Evolutionary conservation across 1,139 yeast genomes (phyloP).

Genomic region (Sugiyamaella novakii): DNA sequence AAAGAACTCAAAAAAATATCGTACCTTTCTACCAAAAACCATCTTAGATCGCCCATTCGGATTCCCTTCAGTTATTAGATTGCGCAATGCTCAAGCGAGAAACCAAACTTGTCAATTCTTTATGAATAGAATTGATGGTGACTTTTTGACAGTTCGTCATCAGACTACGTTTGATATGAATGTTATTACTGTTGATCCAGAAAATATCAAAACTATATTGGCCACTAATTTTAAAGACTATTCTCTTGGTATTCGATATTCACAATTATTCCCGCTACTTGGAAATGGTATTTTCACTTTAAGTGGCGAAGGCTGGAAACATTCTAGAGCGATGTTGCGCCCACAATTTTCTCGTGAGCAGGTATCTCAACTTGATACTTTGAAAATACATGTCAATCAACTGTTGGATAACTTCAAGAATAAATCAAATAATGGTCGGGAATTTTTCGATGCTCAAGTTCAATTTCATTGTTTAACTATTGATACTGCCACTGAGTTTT

Average conservation of each 20-base stretch:
- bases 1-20: conserved; percentile 19
- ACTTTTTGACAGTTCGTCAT: conserved; percentile 10
- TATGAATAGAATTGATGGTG: conserved; percentile 16
- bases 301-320: conserved; percentile 60
- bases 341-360: conserved; percentile 62
- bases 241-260: conserved; percentile 53
- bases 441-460: conserved; percentile 51
- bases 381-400: conserved; percentile 52
- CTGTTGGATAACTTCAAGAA: conserved; percentile 36
- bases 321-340: conserved; percentile 57
- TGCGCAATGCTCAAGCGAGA: conserved; percentile 20
- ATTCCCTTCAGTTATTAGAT: conserved; percentile 20
- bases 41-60: conserved; percentile 29
- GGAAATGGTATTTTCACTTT: conserved; percentile 62
- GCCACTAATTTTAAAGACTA: conserved; percentile 52
- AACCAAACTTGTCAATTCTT: conserved; percentile 25
- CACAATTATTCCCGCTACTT: conserved; percentile 48
- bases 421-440: conserved; percentile 35
- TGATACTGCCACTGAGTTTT: conserved; percentile 61
- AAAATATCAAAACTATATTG: conserved; percentile 42
- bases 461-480: conserved; percentile 55
- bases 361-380: conserved; percentile 51
- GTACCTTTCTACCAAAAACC: conserved; percentile 18
- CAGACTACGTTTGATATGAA: conserved; percentile 17
- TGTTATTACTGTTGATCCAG: conserved; percentile 52